Conservation (phyloP, 2,329 filamentous ascomycete species). For the Nemania serpens region DNA sequence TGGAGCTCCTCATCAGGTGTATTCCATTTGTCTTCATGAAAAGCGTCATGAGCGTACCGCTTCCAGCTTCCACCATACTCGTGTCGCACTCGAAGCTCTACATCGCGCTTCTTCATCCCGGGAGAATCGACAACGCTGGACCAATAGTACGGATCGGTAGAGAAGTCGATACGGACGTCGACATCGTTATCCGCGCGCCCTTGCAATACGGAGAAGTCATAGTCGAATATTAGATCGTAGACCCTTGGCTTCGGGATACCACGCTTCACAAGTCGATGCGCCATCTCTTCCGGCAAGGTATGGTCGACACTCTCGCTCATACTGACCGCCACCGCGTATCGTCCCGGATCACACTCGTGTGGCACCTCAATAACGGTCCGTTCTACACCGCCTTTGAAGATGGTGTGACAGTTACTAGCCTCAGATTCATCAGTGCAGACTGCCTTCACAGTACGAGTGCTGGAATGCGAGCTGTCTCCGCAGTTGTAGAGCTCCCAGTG, state of each 20-base stretch:
- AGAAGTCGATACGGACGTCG: conserved; percentile 46
- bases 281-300: conserved; percentile 9
- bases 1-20: conserved; percentile 19
- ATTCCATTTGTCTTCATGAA: conserved; percentile 10
- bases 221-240: conserved; percentile 46
- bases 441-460: conserved; percentile 41
- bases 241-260: conserved; percentile 26
- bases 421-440: conserved; percentile 43
- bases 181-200: conserved; percentile 35
- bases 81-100: conserved; percentile 18
- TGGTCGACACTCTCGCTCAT: conserved; percentile 33
- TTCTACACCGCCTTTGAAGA: conserved; percentile 42
- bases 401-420: conserved; percentile 44
- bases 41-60: conserved; percentile 13
- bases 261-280: conserved; percentile 11
- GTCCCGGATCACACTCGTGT: conserved; percentile 43
- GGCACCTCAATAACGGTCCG: conserved; percentile 48
- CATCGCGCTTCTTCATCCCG: conserved; percentile 28
- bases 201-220: conserved; percentile 42
- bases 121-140: conserved; percentile 35
- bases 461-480: conserved; percentile 34
- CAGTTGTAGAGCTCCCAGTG: conserved; percentile 50
- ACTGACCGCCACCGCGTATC: conserved; percentile 43
- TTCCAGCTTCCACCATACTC: conserved; percentile 23
- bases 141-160: conserved; percentile 45